Evolutionary conservation across 257 asterid genomes (phyloP).

Genomic region (Pogostemon cablin): DNA sequence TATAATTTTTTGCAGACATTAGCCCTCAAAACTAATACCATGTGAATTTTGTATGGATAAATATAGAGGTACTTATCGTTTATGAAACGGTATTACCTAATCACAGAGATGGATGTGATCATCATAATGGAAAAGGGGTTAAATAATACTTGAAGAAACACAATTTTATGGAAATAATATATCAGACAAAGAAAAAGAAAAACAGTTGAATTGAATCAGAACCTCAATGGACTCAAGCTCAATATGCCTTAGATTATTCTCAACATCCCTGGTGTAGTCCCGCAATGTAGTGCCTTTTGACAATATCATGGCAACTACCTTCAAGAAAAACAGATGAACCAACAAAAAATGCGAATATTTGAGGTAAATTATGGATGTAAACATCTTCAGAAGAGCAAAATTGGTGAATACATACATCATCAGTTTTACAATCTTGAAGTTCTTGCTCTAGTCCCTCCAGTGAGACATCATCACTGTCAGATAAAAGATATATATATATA

Average conservation of each 20-base stretch:
- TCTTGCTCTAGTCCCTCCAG: constrained; percentile 79
- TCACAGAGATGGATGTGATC: background rate
- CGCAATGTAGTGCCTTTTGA: constrained; percentile 68
- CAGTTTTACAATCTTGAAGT: constrained; percentile 74
- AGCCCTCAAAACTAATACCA: constrained; percentile 3
- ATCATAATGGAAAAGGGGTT: background rate
- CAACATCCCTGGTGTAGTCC: constrained; percentile 77
- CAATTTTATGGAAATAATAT: background rate
- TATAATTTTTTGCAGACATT: constrained; percentile 6
- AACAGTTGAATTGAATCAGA: constrained; percentile 26
- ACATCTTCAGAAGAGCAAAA: background rate
- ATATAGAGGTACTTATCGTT: background rate
- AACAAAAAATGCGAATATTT: background rate
- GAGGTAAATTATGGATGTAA: background rate
- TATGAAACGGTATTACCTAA: background rate
- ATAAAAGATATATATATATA: background rate
- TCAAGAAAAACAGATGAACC: constrained; percentile 25
- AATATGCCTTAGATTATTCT: constrained; percentile 65
- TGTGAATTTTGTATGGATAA: background rate
- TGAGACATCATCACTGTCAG: constrained; percentile 61
- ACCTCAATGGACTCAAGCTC: constrained; percentile 88
- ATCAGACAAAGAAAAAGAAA: background rate
- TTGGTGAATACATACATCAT: constrained; percentile 53
- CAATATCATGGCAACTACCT: constrained; percentile 81
- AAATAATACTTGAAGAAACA: constrained; percentile 3